phyloP scores from a whole-genome alignment of 768 basidiomycete species.

The Sarcodon sp. region DNA sequence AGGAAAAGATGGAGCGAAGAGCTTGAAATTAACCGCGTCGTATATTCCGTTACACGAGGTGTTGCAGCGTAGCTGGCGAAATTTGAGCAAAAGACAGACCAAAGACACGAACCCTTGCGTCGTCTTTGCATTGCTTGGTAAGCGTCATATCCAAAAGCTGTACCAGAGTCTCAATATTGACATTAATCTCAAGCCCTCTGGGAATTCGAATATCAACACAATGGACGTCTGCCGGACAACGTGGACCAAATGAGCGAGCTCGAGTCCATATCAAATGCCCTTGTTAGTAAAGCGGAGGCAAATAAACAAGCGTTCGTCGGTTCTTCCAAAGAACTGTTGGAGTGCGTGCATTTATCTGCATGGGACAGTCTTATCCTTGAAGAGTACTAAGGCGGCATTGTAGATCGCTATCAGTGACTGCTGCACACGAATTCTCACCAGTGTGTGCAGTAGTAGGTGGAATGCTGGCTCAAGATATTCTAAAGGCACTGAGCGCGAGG shows the following conservation, averaged over 20 bases:
- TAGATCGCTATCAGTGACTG: slow-evolving; percentile 61
- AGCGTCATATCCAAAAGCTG: slow-evolving; percentile 2
- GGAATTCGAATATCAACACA: slow-evolving; percentile 60
- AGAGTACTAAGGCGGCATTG: not conserved
- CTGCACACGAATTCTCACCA: slow-evolving; percentile 79
- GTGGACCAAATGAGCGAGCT: slow-evolving; percentile 39
- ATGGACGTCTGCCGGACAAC: slow-evolving; percentile 43
- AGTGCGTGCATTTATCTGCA: slow-evolving; percentile 31
- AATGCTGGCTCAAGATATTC: slow-evolving; percentile 86
- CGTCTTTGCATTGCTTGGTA: slow-evolving; percentile 65
- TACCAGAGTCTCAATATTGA: too few relatives aligned
- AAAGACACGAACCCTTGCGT: slow-evolving; percentile 73
- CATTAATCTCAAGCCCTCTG: slow-evolving; percentile 45
- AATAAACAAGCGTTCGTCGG: slow-evolving; percentile 51
- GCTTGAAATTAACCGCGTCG: slow-evolving; percentile 41
- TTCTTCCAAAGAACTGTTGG: slow-evolving; percentile 45
- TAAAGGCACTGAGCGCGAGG: slow-evolving; percentile 81
- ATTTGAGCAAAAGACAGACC: slow-evolving; percentile 60
- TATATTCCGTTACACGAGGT: slow-evolving; percentile 56
- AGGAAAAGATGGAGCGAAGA: slow-evolving; percentile 44
- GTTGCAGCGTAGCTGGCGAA: slow-evolving; percentile 55
- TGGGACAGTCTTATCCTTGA: not conserved
- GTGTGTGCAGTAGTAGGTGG: slow-evolving; percentile 93
- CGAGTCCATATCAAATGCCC: slow-evolving; percentile 44
- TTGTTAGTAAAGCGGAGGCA: slow-evolving; percentile 52